Percentiles rank a stretch among this genome's conserved stretches.
Conservation (phyloP, 2,329 filamentous ascomycete genomes). For the Neobulgaria alba region DNA sequence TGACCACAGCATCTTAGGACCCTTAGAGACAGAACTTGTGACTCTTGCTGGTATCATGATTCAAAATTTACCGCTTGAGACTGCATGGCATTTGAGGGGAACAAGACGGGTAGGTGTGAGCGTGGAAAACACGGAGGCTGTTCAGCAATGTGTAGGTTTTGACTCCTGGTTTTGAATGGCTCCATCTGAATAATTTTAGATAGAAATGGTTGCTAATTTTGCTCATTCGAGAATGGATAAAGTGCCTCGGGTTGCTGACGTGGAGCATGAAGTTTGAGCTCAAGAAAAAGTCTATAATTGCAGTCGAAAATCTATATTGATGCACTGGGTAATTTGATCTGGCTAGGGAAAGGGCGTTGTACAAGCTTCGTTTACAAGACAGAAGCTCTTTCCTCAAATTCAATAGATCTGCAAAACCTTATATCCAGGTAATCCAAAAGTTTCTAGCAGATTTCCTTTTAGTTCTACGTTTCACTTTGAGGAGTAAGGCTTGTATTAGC, state of each 20-base stretch:
- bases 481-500: no score
- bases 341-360: no score
- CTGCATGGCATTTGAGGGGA: constrained; percentile 47
- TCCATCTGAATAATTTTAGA: constrained; percentile 16
- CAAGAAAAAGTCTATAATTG: not conserved
- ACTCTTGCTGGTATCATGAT: constrained; percentile 48
- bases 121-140: constrained; percentile 32
- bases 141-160: constrained; percentile 27
- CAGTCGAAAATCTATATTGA: no score
- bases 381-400: no score
- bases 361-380: no score
- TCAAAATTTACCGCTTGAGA: constrained; percentile 44
- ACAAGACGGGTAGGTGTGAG: constrained; percentile 39
- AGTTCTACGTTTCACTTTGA: no score
- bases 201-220: constrained; percentile 32
- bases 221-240: constrained; percentile 28
- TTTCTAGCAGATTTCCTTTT: no score
- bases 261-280: constrained; percentile 34
- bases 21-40: constrained; percentile 46
- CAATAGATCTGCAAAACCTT: no score
- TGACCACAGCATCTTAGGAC: constrained; percentile 45
- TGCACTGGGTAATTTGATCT: no score
- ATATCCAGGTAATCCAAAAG: no score
- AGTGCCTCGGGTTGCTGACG: constrained; percentile 32
- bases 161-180: not conserved